A percentile compares a stretch with the other conserved stretches of the same genome.
These are phyloP conservation scores for Haplosporangium sp. DNA, from an alignment of 371 early-diverging fungal species.

Conservation along the genomic window DNA sequence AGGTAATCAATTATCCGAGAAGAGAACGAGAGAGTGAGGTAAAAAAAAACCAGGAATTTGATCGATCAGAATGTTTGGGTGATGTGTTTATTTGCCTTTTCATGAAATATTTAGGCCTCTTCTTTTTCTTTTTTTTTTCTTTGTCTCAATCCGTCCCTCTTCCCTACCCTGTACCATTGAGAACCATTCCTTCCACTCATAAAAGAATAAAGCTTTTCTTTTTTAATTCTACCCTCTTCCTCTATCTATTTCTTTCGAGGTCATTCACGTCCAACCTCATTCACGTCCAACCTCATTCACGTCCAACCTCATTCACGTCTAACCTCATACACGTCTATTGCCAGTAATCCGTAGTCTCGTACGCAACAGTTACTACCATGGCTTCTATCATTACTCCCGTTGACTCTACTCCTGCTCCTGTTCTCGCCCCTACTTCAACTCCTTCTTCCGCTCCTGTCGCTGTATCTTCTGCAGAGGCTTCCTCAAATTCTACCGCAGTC, in stretches of 20 bases:
- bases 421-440: background rate
- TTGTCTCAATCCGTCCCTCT: slow-evolving; percentile 1
- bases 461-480: background rate
- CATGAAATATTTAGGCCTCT: background rate
- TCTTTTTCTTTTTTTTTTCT: background rate
- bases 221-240: background rate
- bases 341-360: slow-evolving; percentile 3
- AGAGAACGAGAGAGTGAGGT: too few relatives aligned
- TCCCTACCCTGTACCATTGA: slow-evolving; percentile 3
- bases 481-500: background rate
- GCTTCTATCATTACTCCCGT: slow-evolving; percentile 12
- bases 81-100: too few relatives aligned
- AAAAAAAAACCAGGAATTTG: too few relatives aligned
- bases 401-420: slow-evolving; percentile 4
- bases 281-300: background rate
- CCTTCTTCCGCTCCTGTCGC: background rate
- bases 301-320: background rate
- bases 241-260: background rate
- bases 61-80: too few relatives aligned
- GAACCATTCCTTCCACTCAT: background rate
- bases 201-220: background rate
- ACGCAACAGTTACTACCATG: slow-evolving; percentile 6
- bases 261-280: background rate
- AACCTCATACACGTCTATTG: background rate
- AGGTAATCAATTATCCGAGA: too few relatives aligned